A percentile compares a stretch with the other conserved stretches of the same genome.
Conservation (phyloP, 257 asterid genomes). For the Cruciata laevipes region DNA sequence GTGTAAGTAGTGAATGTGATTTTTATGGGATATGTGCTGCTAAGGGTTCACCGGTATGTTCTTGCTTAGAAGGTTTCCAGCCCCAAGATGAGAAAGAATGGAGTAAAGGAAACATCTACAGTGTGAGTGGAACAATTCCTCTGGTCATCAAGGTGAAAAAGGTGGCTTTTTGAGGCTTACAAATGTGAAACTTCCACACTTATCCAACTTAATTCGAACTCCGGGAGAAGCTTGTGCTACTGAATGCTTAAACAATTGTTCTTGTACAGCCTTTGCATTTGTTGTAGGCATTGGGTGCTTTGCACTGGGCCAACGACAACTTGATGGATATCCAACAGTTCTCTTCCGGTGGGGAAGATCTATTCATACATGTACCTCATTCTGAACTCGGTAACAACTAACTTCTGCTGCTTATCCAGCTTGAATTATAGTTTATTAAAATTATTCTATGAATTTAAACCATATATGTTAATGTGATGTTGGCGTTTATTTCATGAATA, state of each 20-base stretch:
- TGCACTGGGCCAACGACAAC: constrained; percentile 23
- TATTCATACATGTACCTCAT: constrained; percentile 40
- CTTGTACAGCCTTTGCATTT: constrained; percentile 28
- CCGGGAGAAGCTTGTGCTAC: constrained; percentile 24
- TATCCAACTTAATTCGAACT: constrained; percentile 21
- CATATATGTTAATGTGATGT: not conserved
- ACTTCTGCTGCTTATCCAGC: not conserved
- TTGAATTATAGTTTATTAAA: not conserved
- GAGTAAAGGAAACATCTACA: constrained; percentile 36
- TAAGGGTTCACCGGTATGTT: constrained; percentile 29
- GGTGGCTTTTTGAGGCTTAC: constrained; percentile 44
- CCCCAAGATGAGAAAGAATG: constrained; percentile 35
- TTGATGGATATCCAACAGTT: constrained; percentile 39
- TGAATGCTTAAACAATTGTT: constrained; percentile 27
- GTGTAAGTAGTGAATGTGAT: constrained; percentile 4
- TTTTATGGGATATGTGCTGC: constrained; percentile 36
- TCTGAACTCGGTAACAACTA: constrained; percentile 38
- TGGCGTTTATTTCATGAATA: not conserved
- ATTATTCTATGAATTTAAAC: not conserved
- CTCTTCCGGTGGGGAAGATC: constrained; percentile 28
- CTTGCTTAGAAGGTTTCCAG: constrained; percentile 46
- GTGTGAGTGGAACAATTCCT: constrained; percentile 22
- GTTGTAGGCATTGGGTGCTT: constrained; percentile 20
- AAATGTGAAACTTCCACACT: constrained; percentile 38
- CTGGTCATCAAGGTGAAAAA: constrained; percentile 5